Conservation (phyloP, 192 early-diverging fungal genomes). For the Glomus cerebriforme region DNA sequence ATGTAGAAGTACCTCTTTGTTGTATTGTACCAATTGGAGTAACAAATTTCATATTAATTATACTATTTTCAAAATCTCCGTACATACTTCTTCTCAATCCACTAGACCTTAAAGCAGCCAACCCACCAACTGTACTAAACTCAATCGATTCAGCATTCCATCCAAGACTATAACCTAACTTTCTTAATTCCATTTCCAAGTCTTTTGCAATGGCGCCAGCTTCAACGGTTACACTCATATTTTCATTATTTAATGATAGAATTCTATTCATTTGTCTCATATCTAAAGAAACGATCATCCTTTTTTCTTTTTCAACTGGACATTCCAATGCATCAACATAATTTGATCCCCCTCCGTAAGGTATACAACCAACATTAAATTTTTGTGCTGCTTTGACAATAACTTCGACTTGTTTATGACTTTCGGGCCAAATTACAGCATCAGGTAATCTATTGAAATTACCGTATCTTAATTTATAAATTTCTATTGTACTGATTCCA, state of each 20-base stretch:
- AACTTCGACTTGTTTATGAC: slow-evolving; percentile 14
- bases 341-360: slow-evolving; percentile 20
- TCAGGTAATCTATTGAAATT: slow-evolving; percentile 1
- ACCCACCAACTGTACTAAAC: slow-evolving; percentile 15
- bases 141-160: slow-evolving; percentile 1
- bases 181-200: slow-evolving; percentile 6
- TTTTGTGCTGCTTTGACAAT: slow-evolving; percentile 1
- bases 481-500: background rate
- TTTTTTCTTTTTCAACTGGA: background rate
- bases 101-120: background rate
- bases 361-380: slow-evolving; percentile 20
- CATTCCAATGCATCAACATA: slow-evolving; percentile 17
- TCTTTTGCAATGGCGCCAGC: slow-evolving; percentile 10
- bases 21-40: slow-evolving; percentile 9
- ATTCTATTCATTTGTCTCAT: slow-evolving; percentile 28
- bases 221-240: slow-evolving; percentile 14
- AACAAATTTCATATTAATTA: slow-evolving; percentile 17
- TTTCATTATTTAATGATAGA: slow-evolving; percentile 6
- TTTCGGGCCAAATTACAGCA: slow-evolving; percentile 21
- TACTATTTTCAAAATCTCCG: slow-evolving; percentile 9
- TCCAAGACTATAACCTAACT: slow-evolving; percentile 6
- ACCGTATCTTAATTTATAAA: slow-evolving; percentile 9
- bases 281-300: slow-evolving; percentile 10
- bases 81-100: background rate
- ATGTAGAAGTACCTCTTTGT: background rate